These are phyloP conservation scores for Citrus cavaleriei DNA, from an alignment of 345 rosid genomes.

Conservation along the genomic window DNA sequence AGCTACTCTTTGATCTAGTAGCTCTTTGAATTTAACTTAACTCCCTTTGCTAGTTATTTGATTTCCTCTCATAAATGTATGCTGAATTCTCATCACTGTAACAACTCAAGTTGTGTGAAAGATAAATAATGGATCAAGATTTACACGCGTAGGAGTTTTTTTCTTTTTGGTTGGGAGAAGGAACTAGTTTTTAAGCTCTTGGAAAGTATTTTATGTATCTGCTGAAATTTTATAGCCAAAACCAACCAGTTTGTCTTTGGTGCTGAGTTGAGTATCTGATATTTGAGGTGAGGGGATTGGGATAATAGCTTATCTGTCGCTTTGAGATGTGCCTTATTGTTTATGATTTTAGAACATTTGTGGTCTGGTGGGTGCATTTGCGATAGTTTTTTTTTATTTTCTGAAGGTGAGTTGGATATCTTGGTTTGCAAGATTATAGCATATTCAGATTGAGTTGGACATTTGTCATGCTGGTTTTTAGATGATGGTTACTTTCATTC, in stretches of 20 bases:
- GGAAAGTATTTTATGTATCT: neutral
- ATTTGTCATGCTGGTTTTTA: neutral
- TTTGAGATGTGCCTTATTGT: neutral
- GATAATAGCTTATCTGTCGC: neutral
- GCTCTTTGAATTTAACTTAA: neutral
- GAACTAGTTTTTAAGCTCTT: neutral
- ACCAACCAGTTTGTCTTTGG: neutral
- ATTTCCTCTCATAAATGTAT: neutral
- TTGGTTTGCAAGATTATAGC: neutral
- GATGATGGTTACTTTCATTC: neutral
- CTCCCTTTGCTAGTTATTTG: neutral
- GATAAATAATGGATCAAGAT: neutral
- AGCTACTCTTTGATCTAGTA: neutral
- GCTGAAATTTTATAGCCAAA: neutral
- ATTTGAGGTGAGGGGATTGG: neutral
- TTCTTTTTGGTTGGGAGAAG: too few species aligned
- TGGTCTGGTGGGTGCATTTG: neutral
- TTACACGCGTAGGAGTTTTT: neutral
- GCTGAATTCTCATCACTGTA: neutral
- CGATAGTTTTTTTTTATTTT: neutral
- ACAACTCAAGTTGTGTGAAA: neutral
- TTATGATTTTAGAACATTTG: neutral
- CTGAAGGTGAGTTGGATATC: neutral
- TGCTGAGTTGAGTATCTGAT: neutral
- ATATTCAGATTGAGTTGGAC: neutral